Evolutionary conservation across 768 basidiomycete genomes (phyloP), one percentile per base, ranked within the genome.

Genomic region (Agrocybe pediades): DNA sequence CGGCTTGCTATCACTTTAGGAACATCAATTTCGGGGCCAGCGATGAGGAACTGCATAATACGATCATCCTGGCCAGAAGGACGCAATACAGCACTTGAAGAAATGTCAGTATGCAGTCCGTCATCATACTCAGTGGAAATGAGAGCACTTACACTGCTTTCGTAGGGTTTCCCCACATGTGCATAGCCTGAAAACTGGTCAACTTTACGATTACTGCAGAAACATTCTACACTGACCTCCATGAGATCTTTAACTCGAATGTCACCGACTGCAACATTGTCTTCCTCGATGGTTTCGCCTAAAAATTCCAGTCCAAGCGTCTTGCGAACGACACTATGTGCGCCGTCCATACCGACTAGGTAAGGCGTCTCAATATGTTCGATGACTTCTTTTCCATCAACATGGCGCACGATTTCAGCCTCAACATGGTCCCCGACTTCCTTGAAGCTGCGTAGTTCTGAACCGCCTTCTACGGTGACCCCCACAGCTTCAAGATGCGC

Each of bases 261-360:
- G 55, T 79, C 75, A 9, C 75, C 76, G 13, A 71, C 64, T 15
- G 33, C 11, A 36, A 76, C 62, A 43, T 70, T 64, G 30, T 61
- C 64, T 33, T 73, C 64, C 2, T 65, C 58, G 16, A 65, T 57
- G 0, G 72, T 73, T 51, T 76, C 73, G 6, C 78, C 77, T 13
- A 71, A 43, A 42, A 80, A 77, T 6, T 60, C 57, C 9, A 78
- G 53, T 5, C 72, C 72, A 0, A 75, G 62, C 36, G 58, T 53
- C 46, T 76, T 76, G 41, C 78, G 64, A 11, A 77, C 71, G 20
- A 67, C 57, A 44, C 76, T 69, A 29, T 67, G 69, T 1, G 74
- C 77, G 9, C 77, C 77, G 56, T 80, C 78, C 0, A 73, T 66
- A 1, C 76, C 75, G 30, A 80, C 62, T 23, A 79, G 59, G 36